A percentile compares a stretch with the other conserved stretches of the same genome.
Conservation (phyloP, 805 yeast genomes). For the Yarrowia osloensis region DNA sequence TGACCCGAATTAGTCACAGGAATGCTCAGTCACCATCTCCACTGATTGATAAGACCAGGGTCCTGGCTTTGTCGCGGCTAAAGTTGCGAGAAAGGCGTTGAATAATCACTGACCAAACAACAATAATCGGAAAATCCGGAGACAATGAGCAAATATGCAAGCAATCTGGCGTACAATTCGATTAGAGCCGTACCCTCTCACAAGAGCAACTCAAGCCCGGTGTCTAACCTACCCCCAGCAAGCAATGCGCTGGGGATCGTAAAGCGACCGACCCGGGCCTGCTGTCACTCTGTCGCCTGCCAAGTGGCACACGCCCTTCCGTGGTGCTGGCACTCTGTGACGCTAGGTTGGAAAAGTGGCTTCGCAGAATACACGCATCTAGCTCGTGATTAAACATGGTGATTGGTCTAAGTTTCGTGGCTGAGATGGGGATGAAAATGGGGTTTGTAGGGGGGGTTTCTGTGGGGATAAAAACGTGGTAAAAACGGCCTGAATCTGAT, state of each 20-base stretch:
- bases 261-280: no score
- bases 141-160: not conserved
- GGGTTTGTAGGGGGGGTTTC: not conserved
- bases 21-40: no score
- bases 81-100: not conserved
- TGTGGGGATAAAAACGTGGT: not conserved
- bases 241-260: not conserved
- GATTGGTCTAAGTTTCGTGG: constrained; percentile 26
- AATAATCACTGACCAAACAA: not conserved
- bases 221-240: not conserved
- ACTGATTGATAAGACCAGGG: no score
- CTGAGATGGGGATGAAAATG: not conserved
- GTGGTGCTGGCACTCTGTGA: not conserved
- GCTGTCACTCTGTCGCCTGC: no score
- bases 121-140: not conserved
- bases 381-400: constrained; percentile 24
- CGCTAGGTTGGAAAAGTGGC: not conserved
- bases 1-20: no score
- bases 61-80: not conserved
- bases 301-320: not conserved
- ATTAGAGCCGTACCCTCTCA: not conserved
- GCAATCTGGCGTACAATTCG: not conserved
- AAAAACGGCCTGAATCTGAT: no score
- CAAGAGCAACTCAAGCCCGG: not conserved
- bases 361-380: constrained; percentile 24